Evolutionary conservation across 2,329 filamentous ascomycete species (phyloP), one percentile per base, ranked within the genome.

Genomic region (Talaromyces sp.): DNA sequence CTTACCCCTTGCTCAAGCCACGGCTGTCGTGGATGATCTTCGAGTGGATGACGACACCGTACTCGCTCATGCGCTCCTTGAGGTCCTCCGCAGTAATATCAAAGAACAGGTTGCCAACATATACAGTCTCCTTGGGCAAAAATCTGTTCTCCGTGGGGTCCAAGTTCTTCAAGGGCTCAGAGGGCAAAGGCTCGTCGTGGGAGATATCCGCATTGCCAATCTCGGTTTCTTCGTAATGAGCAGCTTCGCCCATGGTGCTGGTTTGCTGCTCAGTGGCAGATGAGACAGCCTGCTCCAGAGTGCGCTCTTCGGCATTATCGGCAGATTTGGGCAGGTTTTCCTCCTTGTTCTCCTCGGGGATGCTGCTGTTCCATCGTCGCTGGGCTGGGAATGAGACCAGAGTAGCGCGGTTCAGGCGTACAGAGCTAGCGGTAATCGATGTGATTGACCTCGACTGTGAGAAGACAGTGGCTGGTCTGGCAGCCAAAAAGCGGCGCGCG

Each of bases 61-160:
- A 87, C 55, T 82, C 79, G 63, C 77, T 72, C 70, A 90, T 88
- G 53, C 86, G 82, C 57, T 81, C 79, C 67, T 81, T 78, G 54
- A 92, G 68, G 65, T 88, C 83, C 32, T 84, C 80, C 6, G 84
- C 81, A 6, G 82, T 86, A 60, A 88, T 82, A 70, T 91, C 87
- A 71, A 86, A 91, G 72, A 85, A 86, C 53, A 91, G 76, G 73
- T 91, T 91, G 63, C 86, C 87, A 64, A 91, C 70, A 68, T 88
- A 91, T 61, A 91, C 67, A 8, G 78, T 82, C 64, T 75, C 74
- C 56, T 77, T 78, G 19, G 76, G 76, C n/a, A 66, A 59, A 33
- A 17, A 53, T 32, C 49, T 53, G 25, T 28, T 15, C 11, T 53
- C 58, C 19, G 68, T 59, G 11, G 33, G 33, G 11, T 42, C 27